Percentiles rank a stretch among this genome's conserved stretches.
Evolutionary conservation across 192 early-diverging fungal genomes (phyloP).

Genomic region (Umbelopsis sp.): DNA sequence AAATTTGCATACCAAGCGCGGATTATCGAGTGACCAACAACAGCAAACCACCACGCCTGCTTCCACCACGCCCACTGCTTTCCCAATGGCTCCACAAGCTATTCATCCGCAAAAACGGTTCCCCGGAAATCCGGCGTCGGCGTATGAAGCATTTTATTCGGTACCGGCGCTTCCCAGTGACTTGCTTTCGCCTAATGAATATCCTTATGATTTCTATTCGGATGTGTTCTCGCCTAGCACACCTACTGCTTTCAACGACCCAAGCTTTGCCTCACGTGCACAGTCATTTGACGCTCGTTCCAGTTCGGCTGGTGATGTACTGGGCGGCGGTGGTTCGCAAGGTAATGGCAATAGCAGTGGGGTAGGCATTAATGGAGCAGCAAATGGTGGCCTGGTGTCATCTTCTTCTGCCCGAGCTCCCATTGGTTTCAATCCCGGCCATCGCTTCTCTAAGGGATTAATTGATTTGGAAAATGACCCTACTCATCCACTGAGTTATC

Average conservation of each 20-base stretch:
- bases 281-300: conserved; percentile 42
- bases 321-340: not conserved
- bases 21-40: conserved; percentile 38
- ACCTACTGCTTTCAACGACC: conserved; percentile 47
- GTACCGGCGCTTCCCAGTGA: conserved; percentile 57
- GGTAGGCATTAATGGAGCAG: conserved; percentile 27
- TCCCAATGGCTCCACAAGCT: conserved; percentile 19
- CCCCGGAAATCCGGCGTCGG: conserved; percentile 10
- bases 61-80: not conserved
- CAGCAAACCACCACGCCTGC: not conserved
- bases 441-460: conserved; percentile 21
- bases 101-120: conserved; percentile 21
- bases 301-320: conserved; percentile 17
- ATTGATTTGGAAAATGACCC: conserved; percentile 18
- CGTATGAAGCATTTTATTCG: conserved; percentile 45
- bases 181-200: conserved; percentile 57
- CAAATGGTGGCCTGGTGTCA: conserved; percentile 18
- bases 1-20: conserved; percentile 93
- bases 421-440: conserved; percentile 11
- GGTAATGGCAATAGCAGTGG: too few species aligned
- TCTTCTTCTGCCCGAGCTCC: conserved; percentile 22
- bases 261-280: conserved; percentile 38
- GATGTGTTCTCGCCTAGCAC: conserved; percentile 49
- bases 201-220: conserved; percentile 55
- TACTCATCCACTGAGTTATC: conserved; percentile 28